A percentile compares a stretch with the other conserved stretches of the same genome.
phyloP scores from a whole-genome alignment of 192 early-diverging fungal species.

The Umbelopsis sp. region DNA sequence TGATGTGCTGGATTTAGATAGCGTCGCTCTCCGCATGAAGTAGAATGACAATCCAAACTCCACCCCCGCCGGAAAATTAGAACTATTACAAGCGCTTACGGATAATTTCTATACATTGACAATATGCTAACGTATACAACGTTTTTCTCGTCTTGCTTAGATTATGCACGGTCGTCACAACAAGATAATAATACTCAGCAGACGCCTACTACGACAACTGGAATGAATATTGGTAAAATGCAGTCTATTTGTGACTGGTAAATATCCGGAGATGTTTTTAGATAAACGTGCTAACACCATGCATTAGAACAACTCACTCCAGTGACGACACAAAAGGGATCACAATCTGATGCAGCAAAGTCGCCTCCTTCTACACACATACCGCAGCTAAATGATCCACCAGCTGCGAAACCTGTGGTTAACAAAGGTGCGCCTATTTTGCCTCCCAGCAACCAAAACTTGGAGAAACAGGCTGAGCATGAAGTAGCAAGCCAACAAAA shows the following conservation, averaged over 20 bases:
- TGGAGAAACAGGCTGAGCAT: background rate
- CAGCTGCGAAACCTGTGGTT: conserved; percentile 4
- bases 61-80: background rate
- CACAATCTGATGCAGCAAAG: background rate
- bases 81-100: background rate
- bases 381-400: background rate
- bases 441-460: background rate
- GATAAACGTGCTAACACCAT: background rate
- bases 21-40: conserved; percentile 1
- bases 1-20: background rate
- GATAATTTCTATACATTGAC: background rate
- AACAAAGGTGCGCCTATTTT: background rate
- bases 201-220: background rate
- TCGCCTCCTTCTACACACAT: conserved; percentile 1
- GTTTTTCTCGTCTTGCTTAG: background rate
- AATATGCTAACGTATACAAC: background rate
- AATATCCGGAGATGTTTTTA: background rate
- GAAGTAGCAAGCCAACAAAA: background rate
- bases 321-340: background rate
- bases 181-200: background rate
- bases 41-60: background rate
- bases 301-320: conserved; percentile 2
- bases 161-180: conserved; percentile 16
- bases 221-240: background rate
- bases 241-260: background rate